Evolutionary conservation across 2,329 filamentous ascomycete species (phyloP), one percentile per base, ranked within the genome.

Genomic region (Fusarium decemcellulare): DNA sequence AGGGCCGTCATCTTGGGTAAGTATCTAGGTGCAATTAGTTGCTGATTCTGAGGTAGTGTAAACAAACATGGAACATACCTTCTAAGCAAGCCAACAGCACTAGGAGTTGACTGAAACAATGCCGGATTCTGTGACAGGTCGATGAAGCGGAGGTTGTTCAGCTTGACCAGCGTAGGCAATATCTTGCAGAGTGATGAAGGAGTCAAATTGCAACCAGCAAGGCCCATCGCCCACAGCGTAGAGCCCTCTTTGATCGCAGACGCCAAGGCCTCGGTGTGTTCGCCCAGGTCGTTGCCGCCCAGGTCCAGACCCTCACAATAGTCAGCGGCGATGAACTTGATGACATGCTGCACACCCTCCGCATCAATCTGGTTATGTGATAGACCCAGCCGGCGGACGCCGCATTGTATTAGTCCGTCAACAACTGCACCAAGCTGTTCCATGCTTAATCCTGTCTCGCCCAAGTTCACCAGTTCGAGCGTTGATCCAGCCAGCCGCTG

Each of bases 101-200:
- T 94, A n/a, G 92, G 91, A 43, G 91, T 85, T 5, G 85, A 85
- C 55, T 90, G 87, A 76, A 97, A 97, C 15, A 99, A 85, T 18
- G 89, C 90, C 34, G 87, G 92, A 73, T 98, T 98, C 75, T 97
- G 94, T 6, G 94, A 97, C 37, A 99, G 84, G 77, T 98, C 96
- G 63, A 99, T 89, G 76, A 98, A 98, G 18, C 93, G 90, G 76
- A 98, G 92, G 68, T 91, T 88, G 3, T 86, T 85, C 59, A 98
- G 83, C 70, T 86, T 89, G 29, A 87, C 85, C 57, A 98, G 81
- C 8, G 89, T 89, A 6, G 94, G 93, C 53, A 98, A 86, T 12
- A 98, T 84, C 57, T 89, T 88, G 78, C 88, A 92, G 23, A 98
- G 83, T 11, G 91, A 90, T 1, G 88, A 85, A 0, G 94, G 91